Conservation (phyloP, 768 basidiomycete species). For the Guyanaporus albipodus region DNA sequence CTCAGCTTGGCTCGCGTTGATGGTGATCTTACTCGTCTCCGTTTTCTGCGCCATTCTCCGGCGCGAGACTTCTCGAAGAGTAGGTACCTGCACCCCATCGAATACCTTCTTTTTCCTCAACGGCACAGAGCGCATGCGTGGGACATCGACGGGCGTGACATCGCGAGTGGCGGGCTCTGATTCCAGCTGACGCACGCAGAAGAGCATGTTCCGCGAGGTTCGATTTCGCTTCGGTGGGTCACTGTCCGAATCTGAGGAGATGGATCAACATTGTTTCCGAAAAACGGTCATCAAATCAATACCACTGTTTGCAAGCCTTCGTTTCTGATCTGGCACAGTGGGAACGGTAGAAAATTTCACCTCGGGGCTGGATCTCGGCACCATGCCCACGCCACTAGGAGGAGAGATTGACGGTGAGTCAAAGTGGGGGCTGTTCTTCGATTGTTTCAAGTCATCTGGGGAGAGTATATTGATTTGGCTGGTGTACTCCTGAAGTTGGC, state of each 20-base stretch:
- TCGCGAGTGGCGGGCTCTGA: constrained; percentile 30
- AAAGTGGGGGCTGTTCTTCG: background rate
- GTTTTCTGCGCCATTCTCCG: constrained; percentile 2
- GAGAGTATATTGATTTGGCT: constrained; percentile 3
- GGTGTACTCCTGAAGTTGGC: constrained; percentile 17
- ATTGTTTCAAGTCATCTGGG: background rate
- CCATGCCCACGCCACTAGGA: background rate
- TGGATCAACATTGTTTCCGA: constrained; percentile 5
- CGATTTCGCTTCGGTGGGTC: constrained; percentile 22
- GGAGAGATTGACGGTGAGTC: background rate
- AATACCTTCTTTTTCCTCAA: constrained; percentile 21
- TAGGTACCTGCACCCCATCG: constrained; percentile 31
- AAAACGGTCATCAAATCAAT: background rate
- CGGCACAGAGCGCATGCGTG: constrained; percentile 25
- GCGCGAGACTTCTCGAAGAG: constrained; percentile 15
- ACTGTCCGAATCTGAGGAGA: constrained; percentile 17
- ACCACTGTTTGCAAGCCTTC: constrained; percentile 8
- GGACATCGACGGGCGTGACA: constrained; percentile 16
- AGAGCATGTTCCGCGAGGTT: constrained; percentile 11
- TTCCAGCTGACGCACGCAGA: constrained; percentile 12
- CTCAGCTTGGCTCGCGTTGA: background rate
- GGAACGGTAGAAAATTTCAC: background rate
- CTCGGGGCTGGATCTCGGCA: background rate
- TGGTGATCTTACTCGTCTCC: background rate
- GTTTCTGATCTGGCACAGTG: constrained; percentile 4